A percentile compares a stretch with the other conserved stretches of the same genome.
These are phyloP conservation scores for Neurospora sp. DNA, from an alignment of 2,329 filamentous ascomycete genomes.

Conservation along the genomic window DNA sequence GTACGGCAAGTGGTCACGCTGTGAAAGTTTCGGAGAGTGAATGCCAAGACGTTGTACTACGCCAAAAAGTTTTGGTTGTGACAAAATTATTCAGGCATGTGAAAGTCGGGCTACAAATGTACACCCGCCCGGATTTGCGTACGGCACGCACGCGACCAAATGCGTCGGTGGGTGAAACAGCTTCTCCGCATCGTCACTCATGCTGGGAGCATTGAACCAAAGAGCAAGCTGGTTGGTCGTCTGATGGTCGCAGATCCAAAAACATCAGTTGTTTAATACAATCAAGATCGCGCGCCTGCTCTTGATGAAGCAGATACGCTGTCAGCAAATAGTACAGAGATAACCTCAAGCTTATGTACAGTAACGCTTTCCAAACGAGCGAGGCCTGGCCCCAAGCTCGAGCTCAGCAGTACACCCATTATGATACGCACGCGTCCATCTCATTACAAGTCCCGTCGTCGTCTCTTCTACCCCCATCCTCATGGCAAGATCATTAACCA, in stretches of 20 bases:
- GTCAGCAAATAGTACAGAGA: background rate
- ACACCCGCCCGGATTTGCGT: background rate
- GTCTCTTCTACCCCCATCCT: background rate
- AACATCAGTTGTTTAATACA: background rate
- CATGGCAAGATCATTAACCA: background rate
- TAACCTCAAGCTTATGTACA: background rate
- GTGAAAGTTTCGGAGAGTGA: background rate
- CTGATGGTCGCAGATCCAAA: background rate
- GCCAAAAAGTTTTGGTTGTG: background rate
- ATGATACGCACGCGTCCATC: background rate
- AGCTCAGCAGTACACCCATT: background rate
- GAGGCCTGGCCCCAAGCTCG: background rate
- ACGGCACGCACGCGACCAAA: background rate
- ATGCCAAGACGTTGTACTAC: background rate
- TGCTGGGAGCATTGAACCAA: background rate
- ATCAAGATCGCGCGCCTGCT: background rate
- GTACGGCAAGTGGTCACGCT: background rate
- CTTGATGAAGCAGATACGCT: background rate
- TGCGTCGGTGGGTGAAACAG: background rate
- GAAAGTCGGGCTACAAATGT: background rate
- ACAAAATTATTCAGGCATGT: background rate
- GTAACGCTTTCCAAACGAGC: background rate
- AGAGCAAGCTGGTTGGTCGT: background rate
- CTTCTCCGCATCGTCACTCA: background rate
- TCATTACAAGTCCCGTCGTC: background rate